Evolutionary conservation across 371 early-diverging fungal genomes (phyloP), one percentile per base, ranked within the genome.

Genomic region (Circinella minor): DNA sequence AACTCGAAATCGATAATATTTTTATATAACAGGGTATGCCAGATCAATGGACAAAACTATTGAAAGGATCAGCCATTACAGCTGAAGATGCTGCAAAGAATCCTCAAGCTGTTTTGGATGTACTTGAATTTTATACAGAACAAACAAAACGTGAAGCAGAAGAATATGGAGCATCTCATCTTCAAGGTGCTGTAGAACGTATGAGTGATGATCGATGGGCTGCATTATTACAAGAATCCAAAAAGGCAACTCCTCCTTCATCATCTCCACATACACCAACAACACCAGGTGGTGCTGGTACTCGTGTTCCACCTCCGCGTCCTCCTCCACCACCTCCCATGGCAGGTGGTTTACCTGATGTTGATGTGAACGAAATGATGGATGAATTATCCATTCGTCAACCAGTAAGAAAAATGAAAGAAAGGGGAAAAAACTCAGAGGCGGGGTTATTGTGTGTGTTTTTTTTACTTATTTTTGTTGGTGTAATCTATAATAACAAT

Each of bases 81-180:
- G 90, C 93, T 76, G 96, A 97, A 75, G 97, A 97, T 80, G 95
- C 94, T 68, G 88, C 91, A 59, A 93, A 94, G 59, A 94, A 97
- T 74, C 96, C 97, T 15, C 96, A 96, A 80, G 95, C 96, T 18
- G 96, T 97, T 54, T 81, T 96, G 64, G 96, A 96, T 75, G 96
- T 96, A 36, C 86, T 96, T 59, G 95, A 96, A 74, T 97, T 96
- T 76, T 97, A 97, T 79, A 94, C 97, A 17, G 94, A 93, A 74
- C 85, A 88, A 64, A 85, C 84, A 46, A 82, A 84, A 71, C 74
- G 82, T 36, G 82, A 86, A 57, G 76, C 76, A 43, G 81, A 77
- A 51, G 82, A 81, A 57, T 81, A 81, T 70, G 60, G 78, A 17
- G 70, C 67, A n/a, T 73, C 67, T 55, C 74, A 76, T 47, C 63